Percentiles rank a stretch among this genome's conserved stretches.
phyloP scores from a whole-genome alignment of 1,284 basidiomycete genomes.

The Porphyrellus sp. region DNA sequence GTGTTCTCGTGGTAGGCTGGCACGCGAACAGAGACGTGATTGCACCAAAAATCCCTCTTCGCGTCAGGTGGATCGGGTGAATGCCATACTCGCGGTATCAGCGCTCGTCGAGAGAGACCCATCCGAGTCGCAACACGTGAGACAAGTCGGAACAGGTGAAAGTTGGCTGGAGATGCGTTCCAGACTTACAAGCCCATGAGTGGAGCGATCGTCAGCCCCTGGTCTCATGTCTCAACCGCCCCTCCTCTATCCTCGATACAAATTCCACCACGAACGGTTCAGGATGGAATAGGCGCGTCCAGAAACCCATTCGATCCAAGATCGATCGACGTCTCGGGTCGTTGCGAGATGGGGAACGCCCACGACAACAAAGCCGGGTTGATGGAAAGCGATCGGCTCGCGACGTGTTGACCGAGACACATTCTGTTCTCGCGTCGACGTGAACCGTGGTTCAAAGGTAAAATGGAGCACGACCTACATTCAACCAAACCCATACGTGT shows the following conservation, averaged over 20 bases:
- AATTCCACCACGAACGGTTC: conserved; percentile 10
- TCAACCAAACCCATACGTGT: conserved; percentile 39
- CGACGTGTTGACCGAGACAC: conserved; percentile 31
- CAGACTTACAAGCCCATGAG: no score
- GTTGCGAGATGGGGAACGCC: conserved; percentile 37
- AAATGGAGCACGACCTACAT: conserved; percentile 27
- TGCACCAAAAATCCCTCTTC: no score
- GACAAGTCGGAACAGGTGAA: no score
- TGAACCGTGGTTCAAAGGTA: not conserved
- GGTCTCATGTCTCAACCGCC: conserved; percentile 5
- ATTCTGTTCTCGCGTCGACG: conserved; percentile 3
- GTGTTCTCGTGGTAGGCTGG: no score
- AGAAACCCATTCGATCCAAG: conserved; percentile 19
- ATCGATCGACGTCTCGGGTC: conserved; percentile 34
- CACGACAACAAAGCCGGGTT: conserved; percentile 36
- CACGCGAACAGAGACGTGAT: no score
- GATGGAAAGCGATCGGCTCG: conserved; percentile 37
- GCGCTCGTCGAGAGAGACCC: no score
- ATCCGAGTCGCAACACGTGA: no score
- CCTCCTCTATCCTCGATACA: conserved; percentile 6
- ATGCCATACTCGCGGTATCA: no score
- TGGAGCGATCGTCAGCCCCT: no score
- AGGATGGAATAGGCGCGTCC: not conserved
- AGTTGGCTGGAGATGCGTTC: no score
- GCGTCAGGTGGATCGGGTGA: no score